Evolutionary conservation across 1,284 basidiomycete species (phyloP).

Genomic region (Trichosporon sp.): DNA sequence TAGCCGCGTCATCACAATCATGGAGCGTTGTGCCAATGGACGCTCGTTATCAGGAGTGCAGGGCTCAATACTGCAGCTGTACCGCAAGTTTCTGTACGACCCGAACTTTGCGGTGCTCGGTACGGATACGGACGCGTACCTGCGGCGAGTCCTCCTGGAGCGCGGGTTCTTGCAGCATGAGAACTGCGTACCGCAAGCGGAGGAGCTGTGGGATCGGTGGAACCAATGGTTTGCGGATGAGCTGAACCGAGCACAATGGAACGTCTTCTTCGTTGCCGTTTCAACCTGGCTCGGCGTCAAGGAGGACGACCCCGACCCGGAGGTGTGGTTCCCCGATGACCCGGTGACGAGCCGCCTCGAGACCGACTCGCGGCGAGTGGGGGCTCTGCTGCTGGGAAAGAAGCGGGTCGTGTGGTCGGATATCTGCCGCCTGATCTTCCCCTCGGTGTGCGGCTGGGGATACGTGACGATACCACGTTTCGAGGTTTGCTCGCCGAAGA

Average conservation of each 20-base stretch:
- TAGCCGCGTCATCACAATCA: constrained; percentile 21
- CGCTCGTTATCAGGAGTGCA: constrained; percentile 24
- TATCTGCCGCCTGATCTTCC: constrained; percentile 10
- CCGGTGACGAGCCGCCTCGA: constrained; percentile 22
- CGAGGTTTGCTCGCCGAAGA: constrained; percentile 21
- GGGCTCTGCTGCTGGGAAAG: constrained; percentile 19
- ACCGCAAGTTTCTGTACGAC: constrained; percentile 21
- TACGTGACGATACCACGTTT: constrained; percentile 28
- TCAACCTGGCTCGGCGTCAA: constrained; percentile 21
- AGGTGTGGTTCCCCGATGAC: constrained; percentile 25
- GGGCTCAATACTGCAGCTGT: constrained; percentile 24
- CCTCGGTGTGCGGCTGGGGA: constrained; percentile 19
- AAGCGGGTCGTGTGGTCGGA: constrained; percentile 29
- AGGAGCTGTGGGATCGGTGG: constrained; percentile 18
- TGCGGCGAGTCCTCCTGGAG: constrained; percentile 24
- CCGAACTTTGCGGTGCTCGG: constrained; percentile 1
- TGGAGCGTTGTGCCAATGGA: constrained; percentile 27
- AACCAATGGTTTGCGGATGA: constrained; percentile 22
- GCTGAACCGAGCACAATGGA: constrained; percentile 30
- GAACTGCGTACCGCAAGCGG: constrained; percentile 5
- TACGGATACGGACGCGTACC: constrained; percentile 19
- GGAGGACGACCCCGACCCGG: not conserved
- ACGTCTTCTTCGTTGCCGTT: constrained; percentile 10
- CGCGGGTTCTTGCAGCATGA: constrained; percentile 17
- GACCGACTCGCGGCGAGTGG: not conserved